phyloP scores from a whole-genome alignment of 1,139 yeast species.

The Kurtzmaniella natalensis region DNA sequence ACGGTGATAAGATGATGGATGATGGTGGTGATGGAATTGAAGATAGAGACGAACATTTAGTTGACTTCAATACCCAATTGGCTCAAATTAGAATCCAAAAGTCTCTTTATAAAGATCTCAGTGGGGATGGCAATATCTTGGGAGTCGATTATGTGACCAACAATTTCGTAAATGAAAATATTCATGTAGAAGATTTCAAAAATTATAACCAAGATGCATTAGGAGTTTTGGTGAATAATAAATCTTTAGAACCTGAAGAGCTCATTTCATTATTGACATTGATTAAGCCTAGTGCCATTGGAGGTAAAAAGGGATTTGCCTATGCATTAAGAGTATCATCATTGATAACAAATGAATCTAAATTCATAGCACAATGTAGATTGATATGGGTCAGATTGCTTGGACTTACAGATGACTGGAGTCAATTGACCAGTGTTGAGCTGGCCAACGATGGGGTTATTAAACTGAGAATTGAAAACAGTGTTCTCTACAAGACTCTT shows the following conservation, averaged over 20 bases:
- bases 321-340: constrained; percentile 35
- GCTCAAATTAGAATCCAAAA: constrained; percentile 47
- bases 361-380: constrained; percentile 19
- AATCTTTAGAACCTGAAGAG: constrained; percentile 40
- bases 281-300: constrained; percentile 28
- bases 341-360: constrained; percentile 21
- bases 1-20: constrained; percentile 4
- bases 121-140: constrained; percentile 17
- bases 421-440: constrained; percentile 32
- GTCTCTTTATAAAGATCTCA: constrained; percentile 27
- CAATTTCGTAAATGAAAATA: constrained; percentile 19
- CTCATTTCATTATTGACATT: constrained; percentile 58
- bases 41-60: constrained; percentile 22
- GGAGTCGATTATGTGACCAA: constrained; percentile 14
- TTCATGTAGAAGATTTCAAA: constrained; percentile 13
- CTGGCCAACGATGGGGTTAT: constrained; percentile 42
- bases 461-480: constrained; percentile 34
- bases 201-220: constrained; percentile 28
- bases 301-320: constrained; percentile 23
- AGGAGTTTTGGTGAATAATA: constrained; percentile 30
- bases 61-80: constrained; percentile 45
- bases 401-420: constrained; percentile 56
- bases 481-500: constrained; percentile 47
- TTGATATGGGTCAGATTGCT: constrained; percentile 64
- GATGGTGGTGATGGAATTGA: constrained; percentile 5